phyloP scores from a whole-genome alignment of 129 eudicot species.

The Centaurea solstitialis region DNA sequence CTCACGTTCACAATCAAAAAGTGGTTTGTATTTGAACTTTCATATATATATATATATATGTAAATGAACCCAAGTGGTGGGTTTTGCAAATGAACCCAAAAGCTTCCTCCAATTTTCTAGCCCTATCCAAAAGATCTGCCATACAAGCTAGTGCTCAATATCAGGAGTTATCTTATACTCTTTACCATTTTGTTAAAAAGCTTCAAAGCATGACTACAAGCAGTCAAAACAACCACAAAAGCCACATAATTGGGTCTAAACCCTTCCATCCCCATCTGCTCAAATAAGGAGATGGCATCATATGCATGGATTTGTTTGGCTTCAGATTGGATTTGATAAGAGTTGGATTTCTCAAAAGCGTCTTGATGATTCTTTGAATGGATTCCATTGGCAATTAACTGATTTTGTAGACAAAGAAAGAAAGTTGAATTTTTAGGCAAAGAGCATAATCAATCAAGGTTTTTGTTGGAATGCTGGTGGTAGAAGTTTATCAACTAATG shows the following conservation, averaged over 20 bases:
- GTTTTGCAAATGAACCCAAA: conserved; percentile 48
- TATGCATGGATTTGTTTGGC: conserved; percentile 72
- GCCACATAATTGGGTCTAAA: conserved; percentile 52
- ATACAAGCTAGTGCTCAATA: conserved; percentile 75
- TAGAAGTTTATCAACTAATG: too few species aligned
- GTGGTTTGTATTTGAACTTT: too few species aligned
- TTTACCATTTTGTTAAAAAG: conserved; percentile 49
- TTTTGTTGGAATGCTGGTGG: too few species aligned
- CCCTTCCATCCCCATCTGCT: conserved; percentile 53
- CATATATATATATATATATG: too few species aligned
- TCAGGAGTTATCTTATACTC: conserved; percentile 47
- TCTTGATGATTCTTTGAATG: conserved; percentile 30
- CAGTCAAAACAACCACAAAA: conserved; percentile 69
- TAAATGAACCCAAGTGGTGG: too few species aligned
- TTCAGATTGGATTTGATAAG: conserved; percentile 52
- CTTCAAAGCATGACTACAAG: conserved; percentile 73
- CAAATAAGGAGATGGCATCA: conserved; percentile 57
- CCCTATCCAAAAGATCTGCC: conserved; percentile 75
- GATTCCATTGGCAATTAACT: conserved; percentile 16
- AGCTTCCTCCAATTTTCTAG: conserved; percentile 76
- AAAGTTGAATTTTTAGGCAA: too few species aligned
- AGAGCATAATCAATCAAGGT: too few species aligned
- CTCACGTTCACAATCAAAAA: too few species aligned
- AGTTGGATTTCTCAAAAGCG: conserved; percentile 36
- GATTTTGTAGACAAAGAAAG: too few species aligned